Evolutionary conservation across 2,329 filamentous ascomycete genomes (phyloP).

Genomic region (Alternaria novae-zelandiae): DNA sequence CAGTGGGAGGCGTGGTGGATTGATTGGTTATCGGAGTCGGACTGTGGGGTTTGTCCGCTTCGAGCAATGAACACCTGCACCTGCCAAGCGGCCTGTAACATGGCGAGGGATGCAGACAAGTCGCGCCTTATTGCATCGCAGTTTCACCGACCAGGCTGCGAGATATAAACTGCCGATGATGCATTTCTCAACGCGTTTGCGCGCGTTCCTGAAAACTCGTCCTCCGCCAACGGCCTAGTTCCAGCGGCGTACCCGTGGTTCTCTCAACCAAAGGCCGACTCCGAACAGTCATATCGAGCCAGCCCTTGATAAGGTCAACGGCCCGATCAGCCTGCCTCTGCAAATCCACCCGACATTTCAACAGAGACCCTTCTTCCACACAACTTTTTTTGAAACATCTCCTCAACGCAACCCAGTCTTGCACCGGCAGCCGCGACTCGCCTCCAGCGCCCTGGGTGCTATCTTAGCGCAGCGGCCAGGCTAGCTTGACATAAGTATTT

Average conservation of each 20-base stretch:
- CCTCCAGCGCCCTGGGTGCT: neutral
- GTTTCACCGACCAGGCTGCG: neutral
- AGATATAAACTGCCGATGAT: constrained; percentile 5
- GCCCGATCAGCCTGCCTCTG: neutral
- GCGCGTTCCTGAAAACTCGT: constrained; percentile 16
- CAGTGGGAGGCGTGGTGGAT: constrained; percentile 1
- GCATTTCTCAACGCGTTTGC: constrained; percentile 4
- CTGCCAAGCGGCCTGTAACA: constrained; percentile 8
- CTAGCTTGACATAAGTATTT: constrained; percentile 7
- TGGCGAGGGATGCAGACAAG: neutral
- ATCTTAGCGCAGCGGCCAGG: constrained; percentile 2
- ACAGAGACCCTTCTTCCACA: neutral
- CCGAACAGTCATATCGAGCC: constrained; percentile 8
- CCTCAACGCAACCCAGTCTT: neutral
- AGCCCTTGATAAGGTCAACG: neutral
- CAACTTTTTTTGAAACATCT: neutral
- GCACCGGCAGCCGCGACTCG: neutral
- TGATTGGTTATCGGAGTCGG: constrained; percentile 16
- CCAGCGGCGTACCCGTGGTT: constrained; percentile 10
- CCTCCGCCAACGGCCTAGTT: constrained; percentile 7
- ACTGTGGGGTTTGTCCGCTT: constrained; percentile 15
- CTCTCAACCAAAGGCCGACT: constrained; percentile 4
- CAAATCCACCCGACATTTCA: neutral
- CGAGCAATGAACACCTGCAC: constrained; percentile 10
- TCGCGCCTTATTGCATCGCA: neutral